Conservation (phyloP, 2,329 filamentous ascomycete species). For the Ceratocystis papillata region DNA sequence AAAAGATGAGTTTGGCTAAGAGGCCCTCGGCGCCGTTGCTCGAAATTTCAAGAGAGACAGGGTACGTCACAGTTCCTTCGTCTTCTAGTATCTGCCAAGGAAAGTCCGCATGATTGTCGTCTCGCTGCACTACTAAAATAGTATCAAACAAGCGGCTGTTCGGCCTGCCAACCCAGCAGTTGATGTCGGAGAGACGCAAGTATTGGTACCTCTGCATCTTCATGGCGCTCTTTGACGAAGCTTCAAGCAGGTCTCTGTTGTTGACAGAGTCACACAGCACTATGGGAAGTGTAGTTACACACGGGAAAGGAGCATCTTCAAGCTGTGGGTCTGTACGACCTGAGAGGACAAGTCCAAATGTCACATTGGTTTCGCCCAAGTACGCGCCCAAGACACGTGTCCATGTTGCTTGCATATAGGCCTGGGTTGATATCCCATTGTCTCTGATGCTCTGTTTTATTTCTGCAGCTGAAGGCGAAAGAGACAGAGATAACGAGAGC, state of each 20-base stretch:
- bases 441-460: slow-evolving; percentile 48
- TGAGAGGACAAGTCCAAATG: slow-evolving; percentile 72
- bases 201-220: slow-evolving; percentile 59
- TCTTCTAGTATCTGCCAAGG: slow-evolving; percentile 56
- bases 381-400: slow-evolving; percentile 63
- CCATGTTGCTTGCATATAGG: slow-evolving; percentile 68
- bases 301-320: slow-evolving; percentile 57
- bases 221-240: slow-evolving; percentile 56
- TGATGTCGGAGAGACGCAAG: slow-evolving; percentile 58
- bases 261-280: slow-evolving; percentile 35
- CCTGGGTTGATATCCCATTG: slow-evolving; percentile 62
- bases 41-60: slow-evolving; percentile 70
- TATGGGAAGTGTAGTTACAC: slow-evolving; percentile 70
- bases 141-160: slow-evolving; percentile 68
- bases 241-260: slow-evolving; percentile 47
- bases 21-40: slow-evolving; percentile 41
- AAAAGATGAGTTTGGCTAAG: slow-evolving; percentile 55
- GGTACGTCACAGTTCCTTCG: slow-evolving; percentile 61
- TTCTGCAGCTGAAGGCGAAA: slow-evolving; percentile 23
- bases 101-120: background rate
- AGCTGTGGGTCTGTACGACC: slow-evolving; percentile 56
- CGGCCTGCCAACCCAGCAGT: slow-evolving; percentile 57
- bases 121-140: slow-evolving; percentile 63
- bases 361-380: slow-evolving; percentile 59
- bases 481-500: slow-evolving; percentile 27